These are phyloP conservation scores for Hypocreales sp. DNA, from an alignment of 2,329 filamentous ascomycete genomes.

Conservation along the genomic window DNA sequence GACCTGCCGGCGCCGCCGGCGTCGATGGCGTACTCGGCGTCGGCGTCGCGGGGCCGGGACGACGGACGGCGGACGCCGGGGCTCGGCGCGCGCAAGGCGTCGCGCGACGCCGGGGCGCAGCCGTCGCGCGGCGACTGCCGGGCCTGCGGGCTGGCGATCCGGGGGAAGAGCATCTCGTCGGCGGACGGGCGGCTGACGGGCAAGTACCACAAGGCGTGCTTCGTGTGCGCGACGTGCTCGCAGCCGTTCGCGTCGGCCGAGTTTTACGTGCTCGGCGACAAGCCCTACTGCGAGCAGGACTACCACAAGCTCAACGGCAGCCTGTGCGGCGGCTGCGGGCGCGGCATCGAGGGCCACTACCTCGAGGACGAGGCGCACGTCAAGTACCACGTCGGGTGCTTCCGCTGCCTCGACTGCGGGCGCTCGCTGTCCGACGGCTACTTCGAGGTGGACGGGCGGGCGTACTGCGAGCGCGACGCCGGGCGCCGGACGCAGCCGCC, in stretches of 20 bases:
- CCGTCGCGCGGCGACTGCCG: slow-evolving; percentile 63
- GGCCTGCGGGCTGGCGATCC: slow-evolving; percentile 63
- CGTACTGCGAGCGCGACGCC: slow-evolving; percentile 82
- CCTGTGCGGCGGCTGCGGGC: slow-evolving; percentile 63
- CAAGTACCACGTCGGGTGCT: slow-evolving; percentile 80
- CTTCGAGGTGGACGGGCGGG: slow-evolving; percentile 67
- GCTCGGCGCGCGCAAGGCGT: slow-evolving; percentile 15
- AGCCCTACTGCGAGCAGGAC: slow-evolving; percentile 80
- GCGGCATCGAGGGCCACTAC: slow-evolving; percentile 87
- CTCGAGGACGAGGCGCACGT: slow-evolving; percentile 62
- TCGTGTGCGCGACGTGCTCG: slow-evolving; percentile 74
- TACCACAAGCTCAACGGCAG: slow-evolving; percentile 88
- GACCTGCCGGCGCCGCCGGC: not conserved
- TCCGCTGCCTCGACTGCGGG: slow-evolving; percentile 69
- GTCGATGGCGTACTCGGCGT: not conserved
- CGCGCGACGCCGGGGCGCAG: slow-evolving; percentile 21
- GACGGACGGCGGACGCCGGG: not conserved
- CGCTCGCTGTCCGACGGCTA: slow-evolving; percentile 68
- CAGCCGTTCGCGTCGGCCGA: slow-evolving; percentile 73
- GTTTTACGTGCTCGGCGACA: slow-evolving; percentile 81
- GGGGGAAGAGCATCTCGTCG: slow-evolving; percentile 84
- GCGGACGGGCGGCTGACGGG: slow-evolving; percentile 85
- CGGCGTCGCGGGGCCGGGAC: not conserved
- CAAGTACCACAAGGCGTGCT: slow-evolving; percentile 89
- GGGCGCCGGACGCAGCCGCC: slow-evolving; percentile 34